These are phyloP conservation scores for Spironucleus salmonicida DNA, from an alignment of 208 protist genomes.

Conservation along the genomic window DNA sequence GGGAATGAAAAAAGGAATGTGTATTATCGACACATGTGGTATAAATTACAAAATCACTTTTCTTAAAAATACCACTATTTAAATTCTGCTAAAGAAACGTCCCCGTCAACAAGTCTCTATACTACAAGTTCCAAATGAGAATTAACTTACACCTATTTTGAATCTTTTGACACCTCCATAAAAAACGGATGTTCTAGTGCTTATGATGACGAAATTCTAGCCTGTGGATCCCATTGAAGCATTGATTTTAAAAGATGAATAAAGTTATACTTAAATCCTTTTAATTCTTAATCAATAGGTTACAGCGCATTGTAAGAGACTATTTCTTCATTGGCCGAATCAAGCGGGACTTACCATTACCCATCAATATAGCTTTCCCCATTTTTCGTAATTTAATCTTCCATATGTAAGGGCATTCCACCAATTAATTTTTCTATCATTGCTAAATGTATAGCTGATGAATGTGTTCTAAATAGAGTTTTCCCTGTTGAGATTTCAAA, in stretches of 20 bases:
- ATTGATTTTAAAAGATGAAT: constrained; percentile 7
- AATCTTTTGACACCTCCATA: neutral
- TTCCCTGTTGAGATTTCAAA: constrained; percentile 10
- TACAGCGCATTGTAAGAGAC: neutral
- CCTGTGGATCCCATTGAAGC: constrained; percentile 7
- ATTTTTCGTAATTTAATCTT: neutral
- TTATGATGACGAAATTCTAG: neutral
- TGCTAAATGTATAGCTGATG: neutral
- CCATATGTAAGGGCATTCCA: neutral
- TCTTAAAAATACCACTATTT: too few relatives aligned
- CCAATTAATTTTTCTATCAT: constrained; percentile 23
- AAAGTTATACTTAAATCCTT: neutral
- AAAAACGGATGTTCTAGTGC: constrained; percentile 10
- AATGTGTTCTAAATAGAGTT: constrained; percentile 15
- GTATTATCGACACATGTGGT: too few relatives aligned
- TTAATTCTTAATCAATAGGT: constrained; percentile 3
- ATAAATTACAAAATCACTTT: too few relatives aligned
- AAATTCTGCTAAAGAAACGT: too few relatives aligned
- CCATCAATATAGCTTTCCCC: neutral
- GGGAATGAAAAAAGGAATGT: too few relatives aligned
- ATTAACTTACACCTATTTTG: too few relatives aligned
- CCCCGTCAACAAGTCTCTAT: too few relatives aligned
- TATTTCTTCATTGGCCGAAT: neutral
- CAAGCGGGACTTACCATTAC: neutral
- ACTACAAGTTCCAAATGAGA: too few relatives aligned